A percentile compares a stretch with the other conserved stretches of the same genome.
Conservation (phyloP, 768 basidiomycete genomes). For the Lactarius hengduanensis region DNA sequence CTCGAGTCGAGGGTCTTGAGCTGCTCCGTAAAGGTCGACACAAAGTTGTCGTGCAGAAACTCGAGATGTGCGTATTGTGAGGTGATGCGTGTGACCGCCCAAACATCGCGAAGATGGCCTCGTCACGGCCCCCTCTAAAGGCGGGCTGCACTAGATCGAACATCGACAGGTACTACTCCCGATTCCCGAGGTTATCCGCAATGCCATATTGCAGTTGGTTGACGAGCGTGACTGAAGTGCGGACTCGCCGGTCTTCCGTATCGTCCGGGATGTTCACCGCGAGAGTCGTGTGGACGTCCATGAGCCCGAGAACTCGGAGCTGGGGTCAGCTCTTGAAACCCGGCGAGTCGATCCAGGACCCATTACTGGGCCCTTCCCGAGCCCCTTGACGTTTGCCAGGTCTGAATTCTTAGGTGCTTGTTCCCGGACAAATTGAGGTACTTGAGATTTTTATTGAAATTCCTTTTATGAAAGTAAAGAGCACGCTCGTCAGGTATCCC, state of each 20-base stretch:
- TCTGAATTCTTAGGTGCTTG: constrained; percentile 93
- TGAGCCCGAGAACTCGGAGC: constrained; percentile 89
- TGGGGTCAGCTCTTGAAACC: constrained; percentile 86
- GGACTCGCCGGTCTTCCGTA: constrained; percentile 83
- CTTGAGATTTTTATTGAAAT: constrained; percentile 88
- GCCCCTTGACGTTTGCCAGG: constrained; percentile 47
- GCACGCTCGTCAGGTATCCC: constrained; percentile 2
- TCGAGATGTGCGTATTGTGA: constrained; percentile 68
- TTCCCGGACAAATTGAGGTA: constrained; percentile 98
- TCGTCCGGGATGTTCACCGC: constrained; percentile 71
- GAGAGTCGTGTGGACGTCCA: constrained; percentile 83
- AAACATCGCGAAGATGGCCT: constrained; percentile 96
- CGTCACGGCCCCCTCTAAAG: constrained; percentile 71
- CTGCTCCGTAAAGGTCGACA: constrained; percentile 57
- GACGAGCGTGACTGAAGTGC: constrained; percentile 86
- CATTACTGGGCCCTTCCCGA: constrained; percentile 34
- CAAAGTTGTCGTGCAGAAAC: constrained; percentile 81
- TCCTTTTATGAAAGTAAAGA: constrained; percentile 52
- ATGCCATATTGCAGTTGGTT: constrained; percentile 96
- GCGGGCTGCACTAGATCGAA: constrained; percentile 89
- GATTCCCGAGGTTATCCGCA: constrained; percentile 82
- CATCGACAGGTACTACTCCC: constrained; percentile 81
- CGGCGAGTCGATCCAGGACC: constrained; percentile 49
- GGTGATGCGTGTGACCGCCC: constrained; percentile 64
- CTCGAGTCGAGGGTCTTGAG: constrained; percentile 46